Evolutionary conservation across 768 basidiomycete genomes (phyloP), one percentile per base, ranked within the genome.

Genomic region (Lyophyllum shimeji): DNA sequence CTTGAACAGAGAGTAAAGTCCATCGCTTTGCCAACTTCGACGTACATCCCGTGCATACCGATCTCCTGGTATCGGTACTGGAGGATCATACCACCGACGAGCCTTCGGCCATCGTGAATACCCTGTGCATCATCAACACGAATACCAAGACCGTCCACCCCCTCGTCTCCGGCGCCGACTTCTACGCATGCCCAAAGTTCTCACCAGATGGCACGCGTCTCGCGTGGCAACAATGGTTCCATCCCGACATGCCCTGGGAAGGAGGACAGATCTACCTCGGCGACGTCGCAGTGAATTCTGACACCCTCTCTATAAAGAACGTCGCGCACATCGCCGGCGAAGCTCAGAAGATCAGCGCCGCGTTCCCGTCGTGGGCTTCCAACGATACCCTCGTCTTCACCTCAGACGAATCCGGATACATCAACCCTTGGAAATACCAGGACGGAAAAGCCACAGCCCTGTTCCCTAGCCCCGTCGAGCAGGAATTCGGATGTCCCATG

Each of bases 71-170:
- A 1, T 77, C 85, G 1, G 68, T 91, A 42, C 72, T 85, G 23
- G 90, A 93, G 64, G 89, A 92, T 60, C 89, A 90, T 69, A 89
- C 85, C 0, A 63, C 69, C 42, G 78, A 76, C 39, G 69, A 63
- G 2, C 83, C 86, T 0, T 65, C 81, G 3, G 64, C 77, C 21
- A 76, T 89, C 18, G 73, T 80, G 24, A 91, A 80, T 54, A 76
- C 76, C 0, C 79, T 93, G 31, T 76, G 76, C 50, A 63, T 85
- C 51, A 78, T 93, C 61, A 73, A 87, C 66, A 76, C 77, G 0
- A 54, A 60, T 1, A 69, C 74, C 3, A 76, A 80, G 58, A 68
- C 70, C 0, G 65, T 87, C 1, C 67, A 73, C 7, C 68, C 78
- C 4, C 68, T 91, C 39, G 46, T 71, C 1, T 69, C 75, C 0